These are phyloP conservation scores for Backusella mclennaniae DNA, from an alignment of 192 early-diverging fungal genomes.

Conservation along the genomic window DNA sequence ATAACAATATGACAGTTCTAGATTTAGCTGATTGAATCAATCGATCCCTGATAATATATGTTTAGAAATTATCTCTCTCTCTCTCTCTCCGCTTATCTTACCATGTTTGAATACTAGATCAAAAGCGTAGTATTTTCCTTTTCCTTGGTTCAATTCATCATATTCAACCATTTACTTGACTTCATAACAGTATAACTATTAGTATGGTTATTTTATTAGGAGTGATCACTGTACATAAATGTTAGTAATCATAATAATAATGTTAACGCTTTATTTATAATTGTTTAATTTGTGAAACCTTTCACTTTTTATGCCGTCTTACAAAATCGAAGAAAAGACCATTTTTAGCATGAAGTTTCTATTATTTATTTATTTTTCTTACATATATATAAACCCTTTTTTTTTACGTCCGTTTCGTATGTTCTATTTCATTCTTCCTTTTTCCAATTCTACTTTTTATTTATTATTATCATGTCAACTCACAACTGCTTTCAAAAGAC, in stretches of 20 bases:
- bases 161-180: not conserved
- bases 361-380: not conserved
- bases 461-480: slow-evolving; percentile 2
- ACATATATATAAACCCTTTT: not conserved
- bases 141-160: not conserved
- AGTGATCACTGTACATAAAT: not conserved
- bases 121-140: not conserved
- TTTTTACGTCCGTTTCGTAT: not conserved
- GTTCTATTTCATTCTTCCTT: not conserved
- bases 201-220: not conserved
- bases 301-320: not conserved
- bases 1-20: not conserved
- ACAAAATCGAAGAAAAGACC: not conserved
- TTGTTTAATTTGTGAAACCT: not conserved
- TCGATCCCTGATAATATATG: not conserved
- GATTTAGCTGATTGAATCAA: not conserved
- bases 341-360: not conserved
- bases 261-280: not conserved
- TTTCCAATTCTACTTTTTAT: not conserved
- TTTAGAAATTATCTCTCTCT: not conserved
- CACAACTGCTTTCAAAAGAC: not conserved
- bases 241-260: not conserved
- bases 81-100: not conserved
- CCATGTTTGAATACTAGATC: not conserved
- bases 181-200: not conserved